These are phyloP conservation scores for Penicillium dipodomyicola DNA, from an alignment of 495 filamentous ascomycete genomes.

Conservation along the genomic window DNA sequence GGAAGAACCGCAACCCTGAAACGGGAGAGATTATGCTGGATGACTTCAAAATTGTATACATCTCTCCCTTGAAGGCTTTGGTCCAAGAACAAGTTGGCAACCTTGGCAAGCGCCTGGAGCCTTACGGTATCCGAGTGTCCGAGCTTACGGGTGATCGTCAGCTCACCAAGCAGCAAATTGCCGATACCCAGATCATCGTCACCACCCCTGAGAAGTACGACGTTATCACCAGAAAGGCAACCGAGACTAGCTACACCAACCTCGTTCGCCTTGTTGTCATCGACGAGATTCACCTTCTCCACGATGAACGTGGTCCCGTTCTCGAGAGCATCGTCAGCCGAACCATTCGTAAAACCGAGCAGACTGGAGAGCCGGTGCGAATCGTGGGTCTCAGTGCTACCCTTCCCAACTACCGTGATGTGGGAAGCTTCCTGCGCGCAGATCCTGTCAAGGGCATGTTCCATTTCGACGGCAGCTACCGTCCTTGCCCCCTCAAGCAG, in stretches of 20 bases:
- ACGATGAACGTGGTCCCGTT: slow-evolving; percentile 96
- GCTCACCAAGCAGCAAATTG: slow-evolving; percentile 97
- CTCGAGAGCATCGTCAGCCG: slow-evolving; percentile 95
- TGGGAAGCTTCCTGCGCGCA: slow-evolving; percentile 91
- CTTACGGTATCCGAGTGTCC: slow-evolving; percentile 87
- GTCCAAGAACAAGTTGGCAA: slow-evolving; percentile 98
- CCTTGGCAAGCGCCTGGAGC: slow-evolving; percentile 85
- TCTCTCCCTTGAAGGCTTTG: slow-evolving; percentile 94
- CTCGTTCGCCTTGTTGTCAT: slow-evolving; percentile 93
- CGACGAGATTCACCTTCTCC: slow-evolving; percentile 95
- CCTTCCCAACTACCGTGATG: slow-evolving; percentile 94
- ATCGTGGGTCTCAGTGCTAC: slow-evolving; percentile 93
- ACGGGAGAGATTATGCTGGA: slow-evolving; percentile 91
- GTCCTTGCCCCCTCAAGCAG: slow-evolving; percentile 89
- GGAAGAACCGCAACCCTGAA: slow-evolving; percentile 82
- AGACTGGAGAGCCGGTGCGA: slow-evolving; percentile 86
- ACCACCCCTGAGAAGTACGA: slow-evolving; percentile 99
- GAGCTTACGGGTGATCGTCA: slow-evolving; percentile 97
- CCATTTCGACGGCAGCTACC: slow-evolving; percentile 93
- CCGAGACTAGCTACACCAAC: slow-evolving; percentile 94
- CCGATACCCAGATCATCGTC: slow-evolving; percentile 97
- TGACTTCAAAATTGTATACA: slow-evolving; percentile 97
- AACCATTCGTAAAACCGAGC: slow-evolving; percentile 88
- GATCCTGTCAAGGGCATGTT: slow-evolving; percentile 83
- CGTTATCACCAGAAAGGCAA: slow-evolving; percentile 97